These are phyloP conservation scores for Leccinum ochraceum DNA, from an alignment of 768 basidiomycete species.

Conservation along the genomic window DNA sequence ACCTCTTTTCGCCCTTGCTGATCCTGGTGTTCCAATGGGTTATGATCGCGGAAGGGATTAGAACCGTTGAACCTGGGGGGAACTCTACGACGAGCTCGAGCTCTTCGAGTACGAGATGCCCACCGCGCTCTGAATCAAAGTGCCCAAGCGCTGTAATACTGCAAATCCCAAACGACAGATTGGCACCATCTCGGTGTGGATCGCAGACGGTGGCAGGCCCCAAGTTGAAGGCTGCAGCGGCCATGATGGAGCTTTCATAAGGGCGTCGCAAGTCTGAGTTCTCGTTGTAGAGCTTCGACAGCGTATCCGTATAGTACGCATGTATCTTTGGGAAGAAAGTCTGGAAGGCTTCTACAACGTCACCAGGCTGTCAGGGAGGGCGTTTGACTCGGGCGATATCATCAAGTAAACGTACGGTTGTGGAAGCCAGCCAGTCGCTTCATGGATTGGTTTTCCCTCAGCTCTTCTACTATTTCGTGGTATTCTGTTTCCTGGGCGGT, in stretches of 20 bases:
- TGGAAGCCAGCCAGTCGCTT: not conserved
- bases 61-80: not conserved
- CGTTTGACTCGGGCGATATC: not conserved
- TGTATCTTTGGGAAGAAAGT: not conserved
- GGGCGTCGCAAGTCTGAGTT: too few species aligned
- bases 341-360: not conserved
- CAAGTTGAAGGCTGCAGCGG: constrained; percentile 3
- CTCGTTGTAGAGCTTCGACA: too few species aligned
- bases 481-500: too few species aligned
- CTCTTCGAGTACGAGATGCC: constrained; percentile 1
- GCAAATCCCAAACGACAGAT: constrained; percentile 11
- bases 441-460: not conserved
- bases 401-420: not conserved
- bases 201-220: not conserved
- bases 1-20: not conserved
- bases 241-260: not conserved
- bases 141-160: not conserved
- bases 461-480: too few species aligned
- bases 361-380: too few species aligned
- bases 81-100: not conserved
- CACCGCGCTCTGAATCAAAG: not conserved
- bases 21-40: constrained; percentile 5
- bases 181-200: constrained; percentile 1
- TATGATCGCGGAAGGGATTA: not conserved
- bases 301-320: not conserved